Evolutionary conservation across 768 basidiomycete species (phyloP).

Genomic region (Flagelloscypha sp.): DNA sequence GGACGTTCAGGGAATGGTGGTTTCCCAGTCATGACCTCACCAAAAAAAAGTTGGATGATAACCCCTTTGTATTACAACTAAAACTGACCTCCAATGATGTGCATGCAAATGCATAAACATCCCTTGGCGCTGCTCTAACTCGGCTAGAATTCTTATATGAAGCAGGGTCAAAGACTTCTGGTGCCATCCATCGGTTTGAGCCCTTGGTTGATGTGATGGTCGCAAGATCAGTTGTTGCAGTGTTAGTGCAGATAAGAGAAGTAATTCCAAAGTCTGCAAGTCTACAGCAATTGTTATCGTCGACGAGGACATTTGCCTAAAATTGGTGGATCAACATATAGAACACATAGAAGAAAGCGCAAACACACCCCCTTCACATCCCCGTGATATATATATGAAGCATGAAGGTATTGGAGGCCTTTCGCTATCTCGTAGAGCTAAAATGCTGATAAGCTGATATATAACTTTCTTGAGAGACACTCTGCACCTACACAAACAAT

Average conservation of each 20-base stretch:
- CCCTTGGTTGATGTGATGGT: conserved; percentile 5
- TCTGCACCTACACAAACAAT: too few relatives aligned
- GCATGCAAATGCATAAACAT: conserved; percentile 11
- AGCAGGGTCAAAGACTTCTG: conserved; percentile 7
- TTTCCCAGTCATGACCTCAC: too few relatives aligned
- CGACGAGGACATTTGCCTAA: conserved; percentile 21
- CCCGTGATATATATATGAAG: conserved; percentile 13
- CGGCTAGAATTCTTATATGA: not conserved
- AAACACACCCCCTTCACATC: conserved; percentile 14
- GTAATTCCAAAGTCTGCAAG: conserved; percentile 23
- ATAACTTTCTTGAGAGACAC: too few relatives aligned
- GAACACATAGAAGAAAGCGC: too few relatives aligned
- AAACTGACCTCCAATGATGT: conserved; percentile 8
- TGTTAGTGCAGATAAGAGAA: conserved; percentile 5
- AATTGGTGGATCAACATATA: too few relatives aligned
- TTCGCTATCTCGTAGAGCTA: conserved; percentile 15
- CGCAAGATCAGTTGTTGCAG: not conserved
- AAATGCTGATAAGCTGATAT: too few relatives aligned
- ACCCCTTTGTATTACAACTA: too few relatives aligned
- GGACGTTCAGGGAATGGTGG: too few relatives aligned
- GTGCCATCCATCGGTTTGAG: conserved; percentile 10
- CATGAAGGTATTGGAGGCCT: conserved; percentile 18
- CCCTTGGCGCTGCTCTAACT: conserved; percentile 9
- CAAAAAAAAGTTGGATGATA: too few relatives aligned
- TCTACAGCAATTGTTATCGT: conserved; percentile 18